Conservation (phyloP, 1,284 basidiomycete species). For the Austroboletus niveus region DNA sequence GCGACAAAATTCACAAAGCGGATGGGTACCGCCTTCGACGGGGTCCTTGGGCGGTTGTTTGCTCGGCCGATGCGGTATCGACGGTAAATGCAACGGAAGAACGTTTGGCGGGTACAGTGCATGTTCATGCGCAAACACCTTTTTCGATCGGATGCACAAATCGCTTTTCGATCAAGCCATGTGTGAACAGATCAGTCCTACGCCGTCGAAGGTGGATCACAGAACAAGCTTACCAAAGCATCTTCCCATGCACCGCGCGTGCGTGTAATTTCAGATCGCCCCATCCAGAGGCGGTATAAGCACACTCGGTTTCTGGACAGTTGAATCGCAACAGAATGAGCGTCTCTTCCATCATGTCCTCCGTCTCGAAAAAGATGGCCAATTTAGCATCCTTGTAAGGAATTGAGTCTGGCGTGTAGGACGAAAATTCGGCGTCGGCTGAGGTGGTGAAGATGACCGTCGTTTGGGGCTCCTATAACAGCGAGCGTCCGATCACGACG, state of each 20-base stretch:
- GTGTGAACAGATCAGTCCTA: background rate
- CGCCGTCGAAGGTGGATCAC: background rate
- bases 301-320: conserved; percentile 80
- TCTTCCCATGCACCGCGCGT: conserved; percentile 70
- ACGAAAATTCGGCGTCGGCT: conserved; percentile 59
- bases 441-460: conserved; percentile 83
- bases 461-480: conserved; percentile 67
- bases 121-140: conserved; percentile 96
- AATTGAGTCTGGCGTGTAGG: conserved; percentile 57
- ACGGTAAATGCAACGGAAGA: conserved; percentile 79
- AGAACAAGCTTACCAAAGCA: conserved; percentile 68
- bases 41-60: conserved; percentile 48
- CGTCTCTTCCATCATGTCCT: conserved; percentile 94
- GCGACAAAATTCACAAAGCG: conserved; percentile 88
- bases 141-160: conserved; percentile 87
- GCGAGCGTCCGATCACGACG: too few species aligned
- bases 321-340: conserved; percentile 90
- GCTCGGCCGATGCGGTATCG: conserved; percentile 53
- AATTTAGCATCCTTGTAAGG: conserved; percentile 77
- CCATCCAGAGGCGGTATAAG: conserved; percentile 87
- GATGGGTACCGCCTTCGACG: conserved; percentile 71
- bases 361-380: conserved; percentile 83
- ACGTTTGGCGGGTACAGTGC: conserved; percentile 73
- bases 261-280: conserved; percentile 82
- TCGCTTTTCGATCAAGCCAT: conserved; percentile 49